phyloP scores from a whole-genome alignment of 768 basidiomycete species.

The Termitomyces sp. region DNA sequence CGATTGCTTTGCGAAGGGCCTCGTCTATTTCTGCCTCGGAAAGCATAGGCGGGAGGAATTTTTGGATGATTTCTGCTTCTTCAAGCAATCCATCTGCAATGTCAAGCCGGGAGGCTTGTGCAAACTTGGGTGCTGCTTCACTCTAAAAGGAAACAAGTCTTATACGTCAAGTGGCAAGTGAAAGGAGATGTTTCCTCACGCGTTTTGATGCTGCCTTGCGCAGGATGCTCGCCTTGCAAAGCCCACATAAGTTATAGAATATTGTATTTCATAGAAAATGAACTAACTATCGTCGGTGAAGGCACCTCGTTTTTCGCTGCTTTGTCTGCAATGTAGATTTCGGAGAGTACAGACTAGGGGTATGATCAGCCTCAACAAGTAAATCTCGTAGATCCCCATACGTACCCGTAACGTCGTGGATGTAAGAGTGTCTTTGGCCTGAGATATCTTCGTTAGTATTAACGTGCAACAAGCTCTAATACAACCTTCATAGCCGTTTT shows the following conservation, averaged over 20 bases:
- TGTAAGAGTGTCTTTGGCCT: slow-evolving; percentile 55
- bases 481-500: slow-evolving; percentile 69
- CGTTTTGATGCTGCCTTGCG: slow-evolving; percentile 57
- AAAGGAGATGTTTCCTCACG: slow-evolving; percentile 36
- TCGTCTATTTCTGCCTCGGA: slow-evolving; percentile 53
- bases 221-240: slow-evolving; percentile 37
- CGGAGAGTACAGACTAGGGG: slow-evolving; percentile 60
- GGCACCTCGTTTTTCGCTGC: slow-evolving; percentile 35
- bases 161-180: neutral
- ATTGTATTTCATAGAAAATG: neutral
- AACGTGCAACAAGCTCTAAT: neutral
- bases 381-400: neutral
- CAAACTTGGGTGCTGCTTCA: slow-evolving; percentile 57
- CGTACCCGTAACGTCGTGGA: slow-evolving; percentile 60
- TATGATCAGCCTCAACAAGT: neutral
- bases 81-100: slow-evolving; percentile 58
- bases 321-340: slow-evolving; percentile 69
- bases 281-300: slow-evolving; percentile 42
- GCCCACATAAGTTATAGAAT: neutral
- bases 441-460: slow-evolving; percentile 7
- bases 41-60: slow-evolving; percentile 59
- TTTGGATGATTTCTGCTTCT: slow-evolving; percentile 53
- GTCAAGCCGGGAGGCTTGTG: slow-evolving; percentile 55
- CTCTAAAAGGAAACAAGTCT: slow-evolving; percentile 31
- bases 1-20: slow-evolving; percentile 41